Conservation (phyloP, 768 basidiomycete genomes). For the Amanita pallidorosea region DNA sequence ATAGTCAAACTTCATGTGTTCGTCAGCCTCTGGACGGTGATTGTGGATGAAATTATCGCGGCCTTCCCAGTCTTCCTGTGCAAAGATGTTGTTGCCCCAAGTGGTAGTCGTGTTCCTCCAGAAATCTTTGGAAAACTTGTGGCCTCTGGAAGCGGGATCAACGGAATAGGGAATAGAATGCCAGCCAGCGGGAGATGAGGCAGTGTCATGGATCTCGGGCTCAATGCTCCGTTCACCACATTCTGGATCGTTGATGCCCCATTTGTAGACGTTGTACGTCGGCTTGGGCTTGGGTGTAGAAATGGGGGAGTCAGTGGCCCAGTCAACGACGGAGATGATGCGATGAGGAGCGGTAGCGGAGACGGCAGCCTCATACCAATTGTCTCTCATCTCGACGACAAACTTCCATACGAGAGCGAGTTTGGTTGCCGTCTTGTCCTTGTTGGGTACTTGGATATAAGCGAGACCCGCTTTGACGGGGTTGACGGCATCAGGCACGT, state of each 20-base stretch:
- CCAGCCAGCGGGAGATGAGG: constrained; percentile 89
- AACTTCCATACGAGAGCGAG: constrained; percentile 85
- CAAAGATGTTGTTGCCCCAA: constrained; percentile 86
- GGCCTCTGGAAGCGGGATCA: constrained; percentile 39
- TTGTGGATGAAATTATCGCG: constrained; percentile 56
- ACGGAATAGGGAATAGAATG: constrained; percentile 66
- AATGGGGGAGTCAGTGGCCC: constrained; percentile 74
- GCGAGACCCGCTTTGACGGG: constrained; percentile 75
- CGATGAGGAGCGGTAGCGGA: constrained; percentile 63
- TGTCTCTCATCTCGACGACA: constrained; percentile 89
- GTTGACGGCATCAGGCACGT: constrained; percentile 67
- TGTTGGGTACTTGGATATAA: constrained; percentile 72
- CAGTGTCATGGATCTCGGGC: constrained; percentile 61
- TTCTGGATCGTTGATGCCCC: constrained; percentile 80
- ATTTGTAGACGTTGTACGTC: constrained; percentile 68
- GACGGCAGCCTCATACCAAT: constrained; percentile 92
- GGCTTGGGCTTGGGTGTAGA: constrained; percentile 26
- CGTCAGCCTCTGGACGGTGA: constrained; percentile 66
- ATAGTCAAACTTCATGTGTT: constrained; percentile 52
- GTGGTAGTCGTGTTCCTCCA: constrained; percentile 71
- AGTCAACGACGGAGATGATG: constrained; percentile 86
- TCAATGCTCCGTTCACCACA: constrained; percentile 49
- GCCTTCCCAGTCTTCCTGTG: constrained; percentile 91
- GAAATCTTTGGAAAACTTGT: constrained; percentile 16
- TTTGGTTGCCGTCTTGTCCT: constrained; percentile 41